Percentiles rank a stretch among this genome's conserved stretches.
phyloP scores from a whole-genome alignment of 108 stramenopile species.

The Parietichytrium sp. region DNA sequence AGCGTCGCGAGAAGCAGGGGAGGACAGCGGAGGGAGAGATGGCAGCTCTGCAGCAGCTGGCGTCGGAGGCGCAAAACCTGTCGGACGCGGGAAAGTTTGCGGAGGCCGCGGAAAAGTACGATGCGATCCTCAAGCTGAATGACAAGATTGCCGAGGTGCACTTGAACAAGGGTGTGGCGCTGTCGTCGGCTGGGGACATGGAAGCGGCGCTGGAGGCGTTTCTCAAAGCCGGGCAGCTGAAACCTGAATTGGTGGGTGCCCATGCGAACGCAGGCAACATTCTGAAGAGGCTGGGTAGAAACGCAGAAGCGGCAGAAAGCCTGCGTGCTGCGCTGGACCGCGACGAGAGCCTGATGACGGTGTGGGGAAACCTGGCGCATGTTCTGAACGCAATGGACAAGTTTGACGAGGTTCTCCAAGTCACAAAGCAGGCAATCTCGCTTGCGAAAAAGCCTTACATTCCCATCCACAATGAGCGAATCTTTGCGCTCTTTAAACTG shows the following conservation, averaged over 20 bases:
- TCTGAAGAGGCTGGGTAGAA: background rate
- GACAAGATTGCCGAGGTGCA: background rate
- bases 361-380: background rate
- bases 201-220: background rate
- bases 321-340: background rate
- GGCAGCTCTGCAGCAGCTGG: background rate
- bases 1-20: too few relatives aligned
- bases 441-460: background rate
- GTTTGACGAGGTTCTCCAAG: background rate
- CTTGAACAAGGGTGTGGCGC: background rate
- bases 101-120: background rate
- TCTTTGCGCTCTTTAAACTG: background rate
- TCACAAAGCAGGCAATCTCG: background rate
- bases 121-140: conserved; percentile 1
- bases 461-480: conserved; percentile 31
- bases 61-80: background rate
- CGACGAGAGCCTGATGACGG: background rate
- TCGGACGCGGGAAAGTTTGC: conserved; percentile 5
- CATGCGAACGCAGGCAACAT: background rate
- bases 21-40: too few relatives aligned
- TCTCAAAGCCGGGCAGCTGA: background rate
- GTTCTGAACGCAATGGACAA: background rate
- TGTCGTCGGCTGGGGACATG: background rate
- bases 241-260: background rate
- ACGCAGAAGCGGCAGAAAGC: background rate